These are phyloP conservation scores for Tolypocladium nubicola DNA, from an alignment of 2,329 filamentous ascomycete genomes.

Conservation along the genomic window DNA sequence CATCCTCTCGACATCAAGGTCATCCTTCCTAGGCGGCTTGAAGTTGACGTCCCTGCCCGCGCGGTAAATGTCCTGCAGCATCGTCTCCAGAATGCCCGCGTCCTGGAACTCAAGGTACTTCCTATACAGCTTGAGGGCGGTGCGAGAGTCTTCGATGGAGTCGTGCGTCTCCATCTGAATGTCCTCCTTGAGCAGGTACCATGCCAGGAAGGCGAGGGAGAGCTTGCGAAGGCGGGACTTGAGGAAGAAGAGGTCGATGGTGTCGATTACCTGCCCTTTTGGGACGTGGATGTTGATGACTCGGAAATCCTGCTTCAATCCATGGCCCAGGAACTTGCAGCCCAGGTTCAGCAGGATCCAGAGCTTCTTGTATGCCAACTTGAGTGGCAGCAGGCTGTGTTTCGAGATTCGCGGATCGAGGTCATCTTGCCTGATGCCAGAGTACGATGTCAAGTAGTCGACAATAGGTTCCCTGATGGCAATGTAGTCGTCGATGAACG, in stretches of 20 bases:
- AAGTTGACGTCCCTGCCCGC: conserved; percentile 37
- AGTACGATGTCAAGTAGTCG: conserved; percentile 91
- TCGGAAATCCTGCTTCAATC: conserved; percentile 88
- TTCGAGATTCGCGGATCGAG: conserved; percentile 67
- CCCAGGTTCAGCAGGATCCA: conserved; percentile 94
- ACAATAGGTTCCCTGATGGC: conserved; percentile 82
- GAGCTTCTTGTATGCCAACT: conserved; percentile 93
- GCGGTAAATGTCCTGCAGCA: conserved; percentile 77
- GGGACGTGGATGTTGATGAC: conserved; percentile 98
- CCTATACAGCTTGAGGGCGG: conserved; percentile 76
- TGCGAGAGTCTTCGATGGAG: conserved; percentile 88
- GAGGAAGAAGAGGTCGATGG: conserved; percentile 83
- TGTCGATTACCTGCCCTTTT: conserved; percentile 83
- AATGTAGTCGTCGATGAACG: conserved; percentile 98
- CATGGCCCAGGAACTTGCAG: conserved; percentile 88
- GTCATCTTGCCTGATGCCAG: conserved; percentile 78
- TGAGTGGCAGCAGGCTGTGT: conserved; percentile 78
- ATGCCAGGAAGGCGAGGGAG: conserved; percentile 82
- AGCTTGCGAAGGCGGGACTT: conserved; percentile 74
- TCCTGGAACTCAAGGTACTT: conserved; percentile 87
- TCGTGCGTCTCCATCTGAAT: conserved; percentile 92
- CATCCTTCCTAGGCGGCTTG: conserved; percentile 38
- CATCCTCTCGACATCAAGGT: conserved; percentile 31
- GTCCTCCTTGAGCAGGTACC: conserved; percentile 82
- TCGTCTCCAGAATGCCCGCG: conserved; percentile 71